Percentiles rank a stretch among this genome's conserved stretches.
Evolutionary conservation across 1,284 basidiomycete species (phyloP).

Genomic region (Cryptococcus sp.): DNA sequence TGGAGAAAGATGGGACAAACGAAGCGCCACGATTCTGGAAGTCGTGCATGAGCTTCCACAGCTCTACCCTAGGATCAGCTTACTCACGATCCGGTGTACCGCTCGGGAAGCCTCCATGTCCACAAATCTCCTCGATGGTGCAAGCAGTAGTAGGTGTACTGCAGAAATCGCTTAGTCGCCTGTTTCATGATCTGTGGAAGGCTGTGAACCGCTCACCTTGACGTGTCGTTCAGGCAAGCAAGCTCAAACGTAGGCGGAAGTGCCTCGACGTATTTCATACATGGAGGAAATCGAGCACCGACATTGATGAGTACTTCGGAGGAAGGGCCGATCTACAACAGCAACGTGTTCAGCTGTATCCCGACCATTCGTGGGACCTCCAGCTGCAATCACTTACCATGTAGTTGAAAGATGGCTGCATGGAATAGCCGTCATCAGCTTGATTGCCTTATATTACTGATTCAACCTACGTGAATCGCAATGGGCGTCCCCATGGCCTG

Average conservation of each 20-base stretch:
- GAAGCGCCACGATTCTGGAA: conserved; percentile 61
- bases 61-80: conserved; percentile 2
- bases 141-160: conserved; percentile 69
- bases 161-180: conserved; percentile 42
- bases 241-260: conserved; percentile 65
- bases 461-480: conserved; percentile 66
- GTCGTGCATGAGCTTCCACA: not conserved
- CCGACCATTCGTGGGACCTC: conserved; percentile 4
- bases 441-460: conserved; percentile 2
- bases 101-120: conserved; percentile 75
- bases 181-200: not conserved
- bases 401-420: conserved; percentile 74
- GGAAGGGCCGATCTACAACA: conserved; percentile 69
- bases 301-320: conserved; percentile 79
- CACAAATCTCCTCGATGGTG: conserved; percentile 79
- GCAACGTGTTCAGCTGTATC: not conserved
- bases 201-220: conserved; percentile 29
- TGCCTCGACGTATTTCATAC: conserved; percentile 56
- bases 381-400: conserved; percentile 58
- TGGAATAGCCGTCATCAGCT: conserved; percentile 1
- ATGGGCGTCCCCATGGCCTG: conserved; percentile 73
- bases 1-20: conserved; percentile 86
- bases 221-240: conserved; percentile 61
- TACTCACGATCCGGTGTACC: conserved; percentile 80
- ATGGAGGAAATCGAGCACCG: conserved; percentile 82